Percentiles rank a stretch among this genome's conserved stretches.
Evolutionary conservation across 148 eudicot species (phyloP).

Genomic region (Polygonum aviculare): DNA sequence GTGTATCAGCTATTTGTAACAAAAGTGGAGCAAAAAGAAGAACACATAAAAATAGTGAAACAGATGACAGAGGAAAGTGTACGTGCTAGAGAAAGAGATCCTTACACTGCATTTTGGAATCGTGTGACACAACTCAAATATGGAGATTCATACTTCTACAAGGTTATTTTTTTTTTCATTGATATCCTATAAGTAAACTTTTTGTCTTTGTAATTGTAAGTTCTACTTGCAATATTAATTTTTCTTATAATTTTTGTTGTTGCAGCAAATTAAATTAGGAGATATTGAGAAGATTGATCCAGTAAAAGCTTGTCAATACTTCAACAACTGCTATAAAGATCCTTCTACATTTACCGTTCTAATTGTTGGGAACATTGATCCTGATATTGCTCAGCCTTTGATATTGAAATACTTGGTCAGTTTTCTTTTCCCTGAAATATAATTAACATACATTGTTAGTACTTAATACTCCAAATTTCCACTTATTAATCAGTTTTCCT

Average conservation of each 20-base stretch:
- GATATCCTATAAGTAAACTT: not conserved
- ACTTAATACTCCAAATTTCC: not conserved
- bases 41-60: constrained; percentile 63
- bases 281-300: constrained; percentile 68
- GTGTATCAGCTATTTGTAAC: constrained; percentile 79
- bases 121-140: constrained; percentile 71
- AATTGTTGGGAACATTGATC: constrained; percentile 75
- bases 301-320: constrained; percentile 70
- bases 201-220: not conserved
- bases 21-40: constrained; percentile 54
- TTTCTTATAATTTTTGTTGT: not conserved
- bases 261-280: constrained; percentile 59
- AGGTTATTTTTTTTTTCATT: constrained; percentile 28
- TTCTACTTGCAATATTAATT: not conserved
- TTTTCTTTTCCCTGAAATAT: not conserved
- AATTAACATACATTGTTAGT: not conserved
- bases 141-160: constrained; percentile 69
- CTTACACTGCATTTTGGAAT: constrained; percentile 63
- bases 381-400: constrained; percentile 46
- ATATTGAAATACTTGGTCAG: constrained; percentile 77
- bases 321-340: constrained; percentile 60
- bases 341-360: constrained; percentile 73
- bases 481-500: not conserved
- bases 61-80: constrained; percentile 65
- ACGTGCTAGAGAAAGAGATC: constrained; percentile 78